Evolutionary conservation across 345 rosid species (phyloP).

Genomic region (Citrus australasica): DNA sequence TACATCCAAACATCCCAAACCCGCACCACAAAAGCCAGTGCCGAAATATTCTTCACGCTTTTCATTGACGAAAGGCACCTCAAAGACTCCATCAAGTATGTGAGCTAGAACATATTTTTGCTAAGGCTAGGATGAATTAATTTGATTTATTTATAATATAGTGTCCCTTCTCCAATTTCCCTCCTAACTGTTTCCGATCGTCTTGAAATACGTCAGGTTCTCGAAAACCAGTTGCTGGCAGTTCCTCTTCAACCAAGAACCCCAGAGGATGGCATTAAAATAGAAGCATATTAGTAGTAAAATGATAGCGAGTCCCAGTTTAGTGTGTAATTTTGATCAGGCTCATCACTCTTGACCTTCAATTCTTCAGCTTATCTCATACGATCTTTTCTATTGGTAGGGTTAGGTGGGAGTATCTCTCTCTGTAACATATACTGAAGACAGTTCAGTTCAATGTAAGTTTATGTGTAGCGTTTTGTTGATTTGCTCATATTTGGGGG

Average conservation of each 20-base stretch:
- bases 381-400: background rate
- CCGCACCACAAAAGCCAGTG: conserved; percentile 31
- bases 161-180: background rate
- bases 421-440: background rate
- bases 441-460: background rate
- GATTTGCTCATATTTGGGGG: background rate
- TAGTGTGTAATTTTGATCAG: background rate
- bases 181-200: background rate
- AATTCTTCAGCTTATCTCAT: background rate
- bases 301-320: background rate
- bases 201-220: conserved; percentile 27
- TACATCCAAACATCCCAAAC: conserved; percentile 61
- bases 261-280: conserved; percentile 36
- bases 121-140: background rate
- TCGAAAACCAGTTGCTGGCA: conserved; percentile 23
- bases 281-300: background rate
- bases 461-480: background rate
- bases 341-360: background rate
- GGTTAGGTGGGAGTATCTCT: background rate
- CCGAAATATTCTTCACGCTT: conserved; percentile 49
- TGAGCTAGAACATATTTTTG: background rate
- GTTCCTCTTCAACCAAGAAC: conserved; percentile 32
- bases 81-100: conserved; percentile 60
- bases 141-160: background rate
- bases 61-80: conserved; percentile 44